Evolutionary conservation across 805 yeast genomes (phyloP).

Genomic region (Cyberlindnera bimundalis): DNA sequence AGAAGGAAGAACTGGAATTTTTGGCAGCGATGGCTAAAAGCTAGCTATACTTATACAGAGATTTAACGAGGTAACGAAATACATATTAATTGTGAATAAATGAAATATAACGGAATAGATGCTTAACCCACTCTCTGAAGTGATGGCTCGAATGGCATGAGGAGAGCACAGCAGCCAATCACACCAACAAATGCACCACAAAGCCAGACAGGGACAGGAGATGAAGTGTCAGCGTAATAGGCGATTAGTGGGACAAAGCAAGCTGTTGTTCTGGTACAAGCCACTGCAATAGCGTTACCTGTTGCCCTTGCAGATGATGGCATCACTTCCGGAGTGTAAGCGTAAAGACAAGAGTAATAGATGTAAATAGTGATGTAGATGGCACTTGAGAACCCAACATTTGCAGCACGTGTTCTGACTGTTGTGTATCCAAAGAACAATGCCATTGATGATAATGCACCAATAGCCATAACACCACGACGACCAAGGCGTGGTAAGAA

Average conservation of each 20-base stretch:
- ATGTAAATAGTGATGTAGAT: slow-evolving; percentile 39
- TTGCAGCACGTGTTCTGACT: slow-evolving; percentile 48
- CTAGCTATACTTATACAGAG: background rate
- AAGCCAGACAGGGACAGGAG: slow-evolving; percentile 10
- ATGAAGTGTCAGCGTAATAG: slow-evolving; percentile 26
- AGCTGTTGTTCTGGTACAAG: slow-evolving; percentile 48
- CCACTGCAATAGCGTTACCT: slow-evolving; percentile 56
- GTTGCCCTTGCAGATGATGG: slow-evolving; percentile 52
- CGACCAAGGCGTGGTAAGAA: slow-evolving; percentile 39
- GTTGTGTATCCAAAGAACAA: slow-evolving; percentile 61
- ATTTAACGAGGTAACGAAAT: background rate
- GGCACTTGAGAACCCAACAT: slow-evolving; percentile 40
- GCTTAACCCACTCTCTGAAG: slow-evolving; percentile 19
- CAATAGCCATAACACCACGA: slow-evolving; percentile 52
- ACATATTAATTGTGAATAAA: background rate
- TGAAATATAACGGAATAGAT: background rate
- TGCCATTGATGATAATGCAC: slow-evolving; percentile 51
- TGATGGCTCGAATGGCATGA: slow-evolving; percentile 49
- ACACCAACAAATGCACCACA: slow-evolving; percentile 17
- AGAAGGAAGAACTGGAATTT: slow-evolving; percentile 21
- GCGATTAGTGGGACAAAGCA: slow-evolving; percentile 56
- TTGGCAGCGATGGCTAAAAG: slow-evolving; percentile 8
- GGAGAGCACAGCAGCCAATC: slow-evolving; percentile 42
- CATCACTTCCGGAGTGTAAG: slow-evolving; percentile 63
- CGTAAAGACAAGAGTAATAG: slow-evolving; percentile 58